phyloP scores from a whole-genome alignment of 192 early-diverging fungal species.

The Diversispora eburnea region DNA sequence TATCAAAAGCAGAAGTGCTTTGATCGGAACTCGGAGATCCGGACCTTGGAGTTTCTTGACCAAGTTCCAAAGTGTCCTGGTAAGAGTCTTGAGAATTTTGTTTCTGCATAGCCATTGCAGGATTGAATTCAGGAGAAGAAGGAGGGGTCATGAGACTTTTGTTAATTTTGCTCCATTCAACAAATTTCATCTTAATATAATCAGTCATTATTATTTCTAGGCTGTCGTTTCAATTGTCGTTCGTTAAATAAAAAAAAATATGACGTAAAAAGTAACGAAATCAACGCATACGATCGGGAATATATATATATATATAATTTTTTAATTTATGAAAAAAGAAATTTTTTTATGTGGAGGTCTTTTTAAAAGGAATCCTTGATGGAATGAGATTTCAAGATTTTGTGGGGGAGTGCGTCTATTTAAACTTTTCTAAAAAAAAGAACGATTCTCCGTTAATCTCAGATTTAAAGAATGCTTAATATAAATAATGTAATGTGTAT shows the following conservation, averaged over 20 bases:
- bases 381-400: not conserved
- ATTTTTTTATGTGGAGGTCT: not conserved
- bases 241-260: too few species aligned
- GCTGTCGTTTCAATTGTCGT: too few species aligned
- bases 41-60: not conserved
- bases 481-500: too few species aligned
- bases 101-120: not conserved
- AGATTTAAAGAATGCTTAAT: too few species aligned
- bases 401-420: not conserved
- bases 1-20: constrained; percentile 11
- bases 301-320: not conserved
- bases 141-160: constrained; percentile 3
- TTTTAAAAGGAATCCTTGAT: not conserved
- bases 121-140: not conserved
- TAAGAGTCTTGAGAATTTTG: not conserved
- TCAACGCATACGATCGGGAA: too few species aligned
- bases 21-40: not conserved
- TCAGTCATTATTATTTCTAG: not conserved
- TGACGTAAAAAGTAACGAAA: too few species aligned
- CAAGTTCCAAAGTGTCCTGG: not conserved
- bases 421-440: not conserved
- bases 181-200: not conserved
- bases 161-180: not conserved
- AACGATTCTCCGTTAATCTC: too few species aligned
- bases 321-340: not conserved